Conservation (phyloP, 257 asterid species). For the Datura wrightii region DNA sequence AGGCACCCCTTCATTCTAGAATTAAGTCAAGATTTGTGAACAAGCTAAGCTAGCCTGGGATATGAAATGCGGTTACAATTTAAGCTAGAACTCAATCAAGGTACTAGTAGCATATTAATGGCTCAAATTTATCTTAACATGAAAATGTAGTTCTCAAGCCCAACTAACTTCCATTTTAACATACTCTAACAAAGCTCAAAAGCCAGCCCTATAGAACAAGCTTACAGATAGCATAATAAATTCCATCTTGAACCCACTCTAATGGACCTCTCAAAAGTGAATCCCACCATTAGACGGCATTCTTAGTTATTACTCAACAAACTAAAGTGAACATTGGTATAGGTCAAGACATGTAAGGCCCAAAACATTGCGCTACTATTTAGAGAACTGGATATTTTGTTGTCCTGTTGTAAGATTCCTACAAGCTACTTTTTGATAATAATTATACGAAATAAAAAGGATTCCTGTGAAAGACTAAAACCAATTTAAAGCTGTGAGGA, state of each 20-base stretch:
- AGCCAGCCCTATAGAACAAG: not conserved
- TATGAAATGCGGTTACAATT: not conserved
- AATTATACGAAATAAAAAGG: not conserved
- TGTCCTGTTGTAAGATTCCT: not conserved
- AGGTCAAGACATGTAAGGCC: not conserved
- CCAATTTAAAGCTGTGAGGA: not conserved
- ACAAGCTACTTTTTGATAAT: not conserved
- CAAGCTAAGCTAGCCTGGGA: not conserved
- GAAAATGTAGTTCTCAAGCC: not conserved
- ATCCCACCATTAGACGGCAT: not conserved
- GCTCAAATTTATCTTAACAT: not conserved
- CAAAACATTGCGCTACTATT: not conserved
- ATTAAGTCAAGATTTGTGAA: not conserved
- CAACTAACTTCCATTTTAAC: constrained; percentile 3
- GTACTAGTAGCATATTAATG: not conserved
- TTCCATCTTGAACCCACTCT: not conserved
- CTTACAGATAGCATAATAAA: not conserved
- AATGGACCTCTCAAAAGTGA: not conserved
- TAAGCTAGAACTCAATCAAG: constrained; percentile 5
- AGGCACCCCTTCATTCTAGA: not conserved
- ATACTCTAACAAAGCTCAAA: not conserved
- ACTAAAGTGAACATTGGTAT: not conserved
- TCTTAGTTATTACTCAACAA: not conserved
- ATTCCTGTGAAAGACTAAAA: not conserved
- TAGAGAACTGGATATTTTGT: not conserved